These are phyloP conservation scores for Cydonia oblonga DNA, from an alignment of 331 rosid species.

Conservation along the genomic window DNA sequence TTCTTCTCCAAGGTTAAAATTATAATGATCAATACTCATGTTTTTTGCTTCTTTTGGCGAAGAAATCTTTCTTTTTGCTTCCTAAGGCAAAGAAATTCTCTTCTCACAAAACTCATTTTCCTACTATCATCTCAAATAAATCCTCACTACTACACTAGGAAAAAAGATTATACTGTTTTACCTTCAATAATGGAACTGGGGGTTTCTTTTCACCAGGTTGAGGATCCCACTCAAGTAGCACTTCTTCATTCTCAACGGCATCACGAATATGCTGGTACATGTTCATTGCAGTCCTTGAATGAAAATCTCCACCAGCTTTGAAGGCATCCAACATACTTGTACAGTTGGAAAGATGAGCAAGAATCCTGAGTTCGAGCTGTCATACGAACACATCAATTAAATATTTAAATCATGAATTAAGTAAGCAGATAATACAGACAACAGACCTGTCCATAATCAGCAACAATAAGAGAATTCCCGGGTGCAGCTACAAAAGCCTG, in stretches of 20 bases:
- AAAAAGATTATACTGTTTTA: conserved; percentile 11
- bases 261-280: conserved; percentile 90
- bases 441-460: conserved; percentile 92
- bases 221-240: conserved; percentile 94
- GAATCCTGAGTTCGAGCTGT: conserved; percentile 95
- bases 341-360: conserved; percentile 90
- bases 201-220: conserved; percentile 96
- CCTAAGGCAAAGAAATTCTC: no score
- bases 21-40: neutral
- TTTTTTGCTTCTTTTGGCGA: neutral
- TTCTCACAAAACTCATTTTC: neutral
- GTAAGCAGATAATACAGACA: conserved; percentile 8
- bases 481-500: conserved; percentile 91
- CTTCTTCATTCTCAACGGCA: conserved; percentile 61
- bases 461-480: conserved; percentile 88
- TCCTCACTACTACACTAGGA: neutral
- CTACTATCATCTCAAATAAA: neutral
- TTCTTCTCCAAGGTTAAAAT: neutral
- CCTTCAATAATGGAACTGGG: conserved; percentile 91
- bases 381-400: conserved; percentile 27
- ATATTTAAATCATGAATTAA: conserved; percentile 4
- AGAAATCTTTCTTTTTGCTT: no score
- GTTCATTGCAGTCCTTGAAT: conserved; percentile 96
- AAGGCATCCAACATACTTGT: conserved; percentile 95
- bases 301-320: conserved; percentile 96